These are phyloP conservation scores for Syzygium malaccense DNA, from an alignment of 441 rosid species.

Conservation along the genomic window DNA sequence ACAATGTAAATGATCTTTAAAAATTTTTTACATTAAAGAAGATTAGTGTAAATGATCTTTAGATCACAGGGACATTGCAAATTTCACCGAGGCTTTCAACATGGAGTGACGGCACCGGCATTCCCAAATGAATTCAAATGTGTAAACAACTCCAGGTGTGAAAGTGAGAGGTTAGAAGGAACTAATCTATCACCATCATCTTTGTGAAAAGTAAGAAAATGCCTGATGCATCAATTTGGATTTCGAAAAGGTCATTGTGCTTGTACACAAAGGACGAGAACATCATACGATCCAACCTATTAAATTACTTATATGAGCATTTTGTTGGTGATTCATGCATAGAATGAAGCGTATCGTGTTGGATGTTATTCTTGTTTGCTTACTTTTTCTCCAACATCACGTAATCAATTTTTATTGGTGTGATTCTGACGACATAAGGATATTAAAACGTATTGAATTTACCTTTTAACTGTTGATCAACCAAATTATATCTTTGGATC, in stretches of 20 bases:
- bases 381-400: not conserved
- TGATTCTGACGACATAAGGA: not conserved
- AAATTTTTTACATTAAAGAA: not conserved
- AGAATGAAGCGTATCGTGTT: not conserved
- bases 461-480: not conserved
- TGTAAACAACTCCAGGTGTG: not conserved
- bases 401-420: not conserved
- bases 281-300: not conserved
- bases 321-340: not conserved
- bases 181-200: not conserved
- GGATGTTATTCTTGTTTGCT: not conserved
- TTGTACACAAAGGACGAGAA: not conserved
- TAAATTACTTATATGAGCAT: not conserved
- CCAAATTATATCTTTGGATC: not conserved
- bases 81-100: not conserved
- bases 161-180: not conserved
- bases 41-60: not conserved
- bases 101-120: not conserved
- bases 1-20: not conserved
- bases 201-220: not conserved
- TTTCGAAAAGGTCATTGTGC: not conserved
- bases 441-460: not conserved
- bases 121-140: not conserved
- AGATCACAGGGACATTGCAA: not conserved
- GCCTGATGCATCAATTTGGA: not conserved